These are phyloP conservation scores for Ogataea angusta DNA, from an alignment of 805 yeast genomes.

Conservation along the genomic window DNA sequence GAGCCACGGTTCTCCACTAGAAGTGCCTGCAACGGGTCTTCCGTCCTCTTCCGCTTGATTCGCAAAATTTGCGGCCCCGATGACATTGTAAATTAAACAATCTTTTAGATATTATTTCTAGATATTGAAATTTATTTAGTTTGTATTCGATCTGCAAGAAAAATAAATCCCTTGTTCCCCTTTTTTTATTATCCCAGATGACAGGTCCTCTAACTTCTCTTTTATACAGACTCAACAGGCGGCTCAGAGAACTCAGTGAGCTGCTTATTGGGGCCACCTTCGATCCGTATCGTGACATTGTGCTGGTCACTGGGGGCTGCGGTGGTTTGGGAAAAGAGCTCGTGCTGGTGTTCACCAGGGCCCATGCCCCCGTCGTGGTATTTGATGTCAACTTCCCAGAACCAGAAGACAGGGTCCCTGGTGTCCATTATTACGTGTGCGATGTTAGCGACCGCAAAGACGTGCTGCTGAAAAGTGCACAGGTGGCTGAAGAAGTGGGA, in stretches of 20 bases:
- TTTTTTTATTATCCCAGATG: conserved; percentile 18
- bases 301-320: conserved; percentile 80
- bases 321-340: conserved; percentile 75
- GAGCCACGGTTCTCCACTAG: conserved; percentile 41
- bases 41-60: conserved; percentile 81
- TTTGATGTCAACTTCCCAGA: conserved; percentile 57
- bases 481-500: conserved; percentile 51
- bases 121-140: no score
- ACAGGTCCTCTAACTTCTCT: conserved; percentile 28
- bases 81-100: not conserved
- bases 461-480: conserved; percentile 39
- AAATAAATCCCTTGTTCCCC: conserved; percentile 7
- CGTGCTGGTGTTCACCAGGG: conserved; percentile 41
- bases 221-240: conserved; percentile 27
- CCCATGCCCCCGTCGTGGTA: conserved; percentile 55
- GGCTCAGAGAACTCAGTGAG: conserved; percentile 34
- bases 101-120: not conserved
- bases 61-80: conserved; percentile 63
- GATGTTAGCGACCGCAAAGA: conserved; percentile 60
- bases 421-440: conserved; percentile 58
- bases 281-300: conserved; percentile 56
- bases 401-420: conserved; percentile 27
- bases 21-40: conserved; percentile 85
- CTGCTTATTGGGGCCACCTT: conserved; percentile 48
- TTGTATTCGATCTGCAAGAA: conserved; percentile 2